Percentiles rank a stretch among this genome's conserved stretches.
phyloP scores from a whole-genome alignment of 768 basidiomycete species.

The Amylocystis lapponica region DNA sequence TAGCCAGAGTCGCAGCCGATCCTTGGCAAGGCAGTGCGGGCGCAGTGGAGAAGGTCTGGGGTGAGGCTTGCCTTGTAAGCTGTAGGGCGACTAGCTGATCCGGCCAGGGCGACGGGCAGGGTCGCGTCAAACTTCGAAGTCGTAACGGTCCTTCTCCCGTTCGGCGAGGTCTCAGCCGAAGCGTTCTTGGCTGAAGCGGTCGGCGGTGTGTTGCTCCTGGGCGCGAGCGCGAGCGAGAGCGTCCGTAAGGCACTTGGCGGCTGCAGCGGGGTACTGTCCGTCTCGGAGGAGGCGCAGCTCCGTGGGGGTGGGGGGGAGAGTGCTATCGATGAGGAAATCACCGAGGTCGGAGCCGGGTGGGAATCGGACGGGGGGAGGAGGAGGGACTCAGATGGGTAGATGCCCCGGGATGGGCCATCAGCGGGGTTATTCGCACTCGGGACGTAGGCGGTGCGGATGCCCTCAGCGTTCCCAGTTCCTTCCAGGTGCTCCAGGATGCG shows the following conservation, averaged over 20 bases:
- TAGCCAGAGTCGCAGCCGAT: background rate
- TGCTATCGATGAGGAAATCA: slow-evolving; percentile 4
- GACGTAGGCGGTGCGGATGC: slow-evolving; percentile 9
- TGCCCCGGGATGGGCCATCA: slow-evolving; percentile 18
- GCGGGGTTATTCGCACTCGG: slow-evolving; percentile 14
- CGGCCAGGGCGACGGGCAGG: background rate
- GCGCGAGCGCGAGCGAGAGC: background rate
- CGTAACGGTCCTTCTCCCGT: too few species aligned
- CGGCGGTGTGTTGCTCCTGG: background rate
- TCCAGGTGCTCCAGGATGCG: slow-evolving; percentile 24
- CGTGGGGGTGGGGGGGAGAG: background rate
- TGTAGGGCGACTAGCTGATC: too few species aligned
- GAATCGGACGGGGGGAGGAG: slow-evolving; percentile 15
- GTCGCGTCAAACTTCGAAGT: background rate
- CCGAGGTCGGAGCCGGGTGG: background rate
- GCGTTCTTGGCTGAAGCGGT: background rate
- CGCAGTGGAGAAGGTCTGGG: too few species aligned
- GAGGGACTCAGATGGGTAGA: slow-evolving; percentile 1
- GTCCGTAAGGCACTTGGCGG: background rate
- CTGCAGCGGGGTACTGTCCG: background rate
- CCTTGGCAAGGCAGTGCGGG: background rate
- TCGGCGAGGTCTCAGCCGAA: background rate
- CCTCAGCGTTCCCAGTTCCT: background rate
- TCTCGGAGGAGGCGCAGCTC: background rate
- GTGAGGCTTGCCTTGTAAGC: too few species aligned